Evolutionary conservation across 495 filamentous ascomycete species (phyloP), one percentile per base, ranked within the genome.

Genomic region (Thermothielavioides terrestris): DNA sequence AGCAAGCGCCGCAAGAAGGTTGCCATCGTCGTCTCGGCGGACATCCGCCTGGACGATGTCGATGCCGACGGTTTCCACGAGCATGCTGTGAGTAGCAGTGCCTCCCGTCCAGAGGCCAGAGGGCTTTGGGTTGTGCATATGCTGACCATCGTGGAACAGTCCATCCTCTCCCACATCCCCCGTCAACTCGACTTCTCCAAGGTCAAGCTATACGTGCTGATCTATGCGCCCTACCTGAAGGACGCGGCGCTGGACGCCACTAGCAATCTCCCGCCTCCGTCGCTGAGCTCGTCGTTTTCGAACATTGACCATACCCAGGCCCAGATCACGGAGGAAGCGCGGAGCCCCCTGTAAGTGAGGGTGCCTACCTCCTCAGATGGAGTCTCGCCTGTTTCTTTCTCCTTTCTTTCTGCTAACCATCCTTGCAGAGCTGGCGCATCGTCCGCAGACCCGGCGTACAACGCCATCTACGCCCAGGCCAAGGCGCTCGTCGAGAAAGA

Each of bases 131-230:
- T n/a, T 48, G 26, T 4, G 11, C 11, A 18, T 10, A n/a, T 30
- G 22, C 38, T 50, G 22, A 42, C 12, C 18, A 9, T 9, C 3
- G 2, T 1, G 5, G 20, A 42, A 45, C 55, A 95, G 88, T 92
- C 89, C 22, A 84, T 96, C 55, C 78, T 96, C 26, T 92, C 87
- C 14, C 86, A 94, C 64, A 82, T 96, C 44, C 87, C 86, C 10
- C 75, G 79, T 54, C 79, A 85, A 42, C 78, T 80, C 43, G 79
- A 92, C 56, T 69, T 77, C 50, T 77, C 79, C 39, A 80, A 73
- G 22, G 77, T 80, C 38, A 82, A 84, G 55, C 73, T 95, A 27
- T 92, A 94, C 53, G 74, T 95, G 42, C 76, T 96, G 49, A 94
- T 96, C 62, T 94, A 95, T 61, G 80, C 86, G 11, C 89, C 89